Evolutionary conservation across 768 basidiomycete species (phyloP).

Genomic region (Leccinum pellstonianum): DNA sequence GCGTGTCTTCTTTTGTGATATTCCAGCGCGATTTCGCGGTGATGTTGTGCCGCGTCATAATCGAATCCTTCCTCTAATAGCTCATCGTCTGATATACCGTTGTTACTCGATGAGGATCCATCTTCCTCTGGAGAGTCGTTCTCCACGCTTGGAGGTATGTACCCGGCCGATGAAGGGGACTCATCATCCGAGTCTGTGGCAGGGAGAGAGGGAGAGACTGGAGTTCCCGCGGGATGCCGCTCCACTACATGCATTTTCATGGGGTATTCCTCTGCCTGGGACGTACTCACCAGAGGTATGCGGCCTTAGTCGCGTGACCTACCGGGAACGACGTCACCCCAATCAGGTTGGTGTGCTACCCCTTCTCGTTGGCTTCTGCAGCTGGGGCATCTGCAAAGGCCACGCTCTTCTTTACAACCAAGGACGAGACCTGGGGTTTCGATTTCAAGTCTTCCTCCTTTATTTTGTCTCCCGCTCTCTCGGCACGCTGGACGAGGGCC

Average conservation of each 20-base stretch:
- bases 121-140: slow-evolving; percentile 24
- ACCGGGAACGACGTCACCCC: slow-evolving; percentile 56
- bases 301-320: slow-evolving; percentile 43
- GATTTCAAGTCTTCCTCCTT: slow-evolving; percentile 29
- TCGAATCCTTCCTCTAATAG: slow-evolving; percentile 52
- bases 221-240: slow-evolving; percentile 43
- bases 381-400: slow-evolving; percentile 53
- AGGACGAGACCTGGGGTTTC: slow-evolving; percentile 28
- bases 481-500: too few species aligned
- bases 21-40: slow-evolving; percentile 71
- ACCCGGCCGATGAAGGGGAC: slow-evolving; percentile 40
- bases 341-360: slow-evolving; percentile 33
- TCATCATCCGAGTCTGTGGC: slow-evolving; percentile 68
- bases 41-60: slow-evolving; percentile 61
- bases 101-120: slow-evolving; percentile 22
- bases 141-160: slow-evolving; percentile 35
- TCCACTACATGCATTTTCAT: slow-evolving; percentile 75
- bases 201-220: slow-evolving; percentile 12
- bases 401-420: slow-evolving; percentile 57
- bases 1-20: slow-evolving; percentile 62
- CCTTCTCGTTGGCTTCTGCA: slow-evolving; percentile 19
- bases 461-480: too few species aligned
- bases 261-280: slow-evolving; percentile 39
- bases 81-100: slow-evolving; percentile 36
- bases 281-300: slow-evolving; percentile 33